Evolutionary conservation across 179 eudicot genomes (phyloP).

Genomic region (Patellifolia procumbens): DNA sequence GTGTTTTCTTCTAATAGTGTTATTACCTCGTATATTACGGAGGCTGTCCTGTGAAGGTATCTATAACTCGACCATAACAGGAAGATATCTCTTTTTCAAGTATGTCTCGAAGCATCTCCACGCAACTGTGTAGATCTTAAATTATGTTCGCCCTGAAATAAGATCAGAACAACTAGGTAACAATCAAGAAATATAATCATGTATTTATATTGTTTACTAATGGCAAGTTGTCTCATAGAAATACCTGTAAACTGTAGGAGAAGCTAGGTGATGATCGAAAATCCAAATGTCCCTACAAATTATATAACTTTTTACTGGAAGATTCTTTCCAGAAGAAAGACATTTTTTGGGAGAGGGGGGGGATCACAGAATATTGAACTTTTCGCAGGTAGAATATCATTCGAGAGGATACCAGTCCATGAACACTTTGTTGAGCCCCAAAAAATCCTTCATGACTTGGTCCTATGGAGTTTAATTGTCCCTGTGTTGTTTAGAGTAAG

Average conservation of each 20-base stretch:
- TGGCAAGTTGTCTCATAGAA: constrained; percentile 8
- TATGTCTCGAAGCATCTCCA: constrained; percentile 38
- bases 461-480: constrained; percentile 70
- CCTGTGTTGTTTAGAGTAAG: constrained; percentile 35
- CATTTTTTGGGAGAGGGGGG: neutral
- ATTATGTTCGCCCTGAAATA: constrained; percentile 57
- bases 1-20: neutral
- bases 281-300: constrained; percentile 77
- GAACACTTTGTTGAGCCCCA: constrained; percentile 69
- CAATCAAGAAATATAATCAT: neutral
- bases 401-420: constrained; percentile 64
- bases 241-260: constrained; percentile 69
- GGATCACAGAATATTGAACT: neutral
- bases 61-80: constrained; percentile 18
- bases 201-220: neutral
- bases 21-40: constrained; percentile 23
- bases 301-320: constrained; percentile 4
- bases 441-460: constrained; percentile 75
- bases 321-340: neutral
- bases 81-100: constrained; percentile 17
- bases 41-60: constrained; percentile 13
- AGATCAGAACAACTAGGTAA: neutral
- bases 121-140: constrained; percentile 54
- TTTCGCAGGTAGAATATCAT: neutral
- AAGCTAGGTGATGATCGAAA: constrained; percentile 64